These are phyloP conservation scores for Beauveria rudraprayagi DNA, from an alignment of 2,329 filamentous ascomycete genomes.

Conservation along the genomic window DNA sequence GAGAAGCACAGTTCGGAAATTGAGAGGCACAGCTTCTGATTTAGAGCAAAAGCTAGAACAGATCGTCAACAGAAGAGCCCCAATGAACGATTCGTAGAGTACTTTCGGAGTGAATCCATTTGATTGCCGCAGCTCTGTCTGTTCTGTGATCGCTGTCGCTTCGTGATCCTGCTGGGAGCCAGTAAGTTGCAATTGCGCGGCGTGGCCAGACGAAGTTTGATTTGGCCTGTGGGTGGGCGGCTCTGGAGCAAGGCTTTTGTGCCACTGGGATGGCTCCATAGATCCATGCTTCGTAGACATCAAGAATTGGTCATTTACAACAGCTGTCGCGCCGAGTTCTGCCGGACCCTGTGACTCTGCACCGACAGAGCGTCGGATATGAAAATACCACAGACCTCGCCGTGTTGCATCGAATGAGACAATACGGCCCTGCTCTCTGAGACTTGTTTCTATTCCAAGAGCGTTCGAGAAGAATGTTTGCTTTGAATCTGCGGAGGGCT, in stretches of 20 bases:
- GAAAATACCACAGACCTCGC: conserved; percentile 48
- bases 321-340: conserved; percentile 1
- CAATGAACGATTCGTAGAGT: conserved; percentile 47
- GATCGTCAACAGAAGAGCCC: conserved; percentile 43
- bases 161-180: conserved; percentile 20
- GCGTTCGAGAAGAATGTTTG: conserved; percentile 36
- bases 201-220: neutral
- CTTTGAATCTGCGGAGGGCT: conserved; percentile 36
- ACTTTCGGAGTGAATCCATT: conserved; percentile 27
- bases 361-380: conserved; percentile 36
- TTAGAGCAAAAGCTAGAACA: conserved; percentile 41
- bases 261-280: conserved; percentile 4
- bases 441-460: conserved; percentile 42
- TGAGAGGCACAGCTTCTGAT: conserved; percentile 43
- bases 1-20: conserved; percentile 44
- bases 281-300: neutral
- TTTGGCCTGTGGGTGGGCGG: neutral
- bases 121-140: conserved; percentile 17
- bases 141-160: conserved; percentile 10
- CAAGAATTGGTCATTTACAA: neutral
- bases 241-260: conserved; percentile 1
- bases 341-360: conserved; percentile 16
- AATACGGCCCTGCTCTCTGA: conserved; percentile 46
- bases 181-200: conserved; percentile 9
- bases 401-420: conserved; percentile 44